phyloP scores from a whole-genome alignment of 306 rosid genomes.

The Leucaena leucocephala region DNA sequence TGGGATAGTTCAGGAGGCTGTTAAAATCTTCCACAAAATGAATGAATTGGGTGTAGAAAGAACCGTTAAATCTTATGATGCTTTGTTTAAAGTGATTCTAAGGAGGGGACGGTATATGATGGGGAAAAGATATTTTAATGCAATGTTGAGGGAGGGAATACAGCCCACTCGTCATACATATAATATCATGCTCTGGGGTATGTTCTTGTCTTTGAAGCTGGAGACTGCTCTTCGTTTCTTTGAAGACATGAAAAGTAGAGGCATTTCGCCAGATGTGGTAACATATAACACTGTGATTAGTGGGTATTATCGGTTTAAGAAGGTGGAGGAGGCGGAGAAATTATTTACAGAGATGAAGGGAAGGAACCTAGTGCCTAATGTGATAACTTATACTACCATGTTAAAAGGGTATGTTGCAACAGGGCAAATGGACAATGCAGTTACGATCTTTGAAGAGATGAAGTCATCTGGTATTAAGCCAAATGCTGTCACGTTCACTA shows the following conservation, averaged over 20 bases:
- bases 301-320: constrained; percentile 77
- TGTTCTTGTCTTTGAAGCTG: constrained; percentile 73
- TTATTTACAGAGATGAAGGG: constrained; percentile 86
- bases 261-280: constrained; percentile 65
- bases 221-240: constrained; percentile 84
- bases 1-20: constrained; percentile 92
- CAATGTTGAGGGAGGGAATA: constrained; percentile 77
- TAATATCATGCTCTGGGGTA: constrained; percentile 85
- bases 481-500: constrained; percentile 70
- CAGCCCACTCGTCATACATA: constrained; percentile 83
- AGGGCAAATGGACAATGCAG: constrained; percentile 62
- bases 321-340: constrained; percentile 76
- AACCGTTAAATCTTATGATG: constrained; percentile 64
- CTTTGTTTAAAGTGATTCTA: constrained; percentile 76
- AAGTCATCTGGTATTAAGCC: constrained; percentile 71
- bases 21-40: constrained; percentile 73
- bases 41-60: constrained; percentile 69
- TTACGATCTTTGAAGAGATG: constrained; percentile 72
- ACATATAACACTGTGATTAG: constrained; percentile 83
- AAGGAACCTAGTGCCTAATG: constrained; percentile 63
- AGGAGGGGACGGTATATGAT: constrained; percentile 83
- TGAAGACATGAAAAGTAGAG: constrained; percentile 74
- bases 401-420: constrained; percentile 72
- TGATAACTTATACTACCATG: constrained; percentile 84
- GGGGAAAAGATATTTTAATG: constrained; percentile 85